phyloP scores from a whole-genome alignment of 2,329 filamentous ascomycete genomes.

The Ophiostoma sp. region DNA sequence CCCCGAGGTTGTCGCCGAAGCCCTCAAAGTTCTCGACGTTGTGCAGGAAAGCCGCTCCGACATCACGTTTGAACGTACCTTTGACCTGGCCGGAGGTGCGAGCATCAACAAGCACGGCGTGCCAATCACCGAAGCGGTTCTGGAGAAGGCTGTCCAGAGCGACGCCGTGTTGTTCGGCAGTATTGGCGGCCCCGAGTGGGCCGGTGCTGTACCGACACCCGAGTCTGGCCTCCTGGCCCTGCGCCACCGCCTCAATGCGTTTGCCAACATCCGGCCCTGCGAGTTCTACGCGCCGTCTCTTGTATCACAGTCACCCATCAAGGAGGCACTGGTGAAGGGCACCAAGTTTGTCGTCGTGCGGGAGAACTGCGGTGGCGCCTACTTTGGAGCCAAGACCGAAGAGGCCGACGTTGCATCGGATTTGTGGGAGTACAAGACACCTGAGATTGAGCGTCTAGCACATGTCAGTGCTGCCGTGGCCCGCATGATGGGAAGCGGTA shows the following conservation, averaged over 20 bases:
- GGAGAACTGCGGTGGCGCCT: slow-evolving; percentile 48
- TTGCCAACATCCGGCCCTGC: slow-evolving; percentile 48
- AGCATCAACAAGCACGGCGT: slow-evolving; percentile 43
- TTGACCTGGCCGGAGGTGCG: slow-evolving; percentile 32
- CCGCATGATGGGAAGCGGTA: slow-evolving; percentile 30
- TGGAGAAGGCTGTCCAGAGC: slow-evolving; percentile 37
- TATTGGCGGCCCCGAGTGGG: slow-evolving; percentile 46
- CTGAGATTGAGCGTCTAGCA: slow-evolving; percentile 44
- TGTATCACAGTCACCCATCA: slow-evolving; percentile 37
- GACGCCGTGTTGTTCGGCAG: slow-evolving; percentile 45
- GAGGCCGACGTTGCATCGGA: slow-evolving; percentile 41
- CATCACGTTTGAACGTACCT: slow-evolving; percentile 30
- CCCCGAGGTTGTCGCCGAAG: slow-evolving; percentile 43
- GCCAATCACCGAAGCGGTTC: slow-evolving; percentile 40
- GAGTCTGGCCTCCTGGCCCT: slow-evolving; percentile 42
- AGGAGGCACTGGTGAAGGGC: slow-evolving; percentile 40
- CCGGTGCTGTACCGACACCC: slow-evolving; percentile 37
- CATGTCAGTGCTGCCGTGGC: slow-evolving; percentile 44
- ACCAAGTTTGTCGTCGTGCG: slow-evolving; percentile 46
- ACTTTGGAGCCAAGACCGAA: slow-evolving; percentile 45
- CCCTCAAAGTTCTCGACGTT: slow-evolving; percentile 42
- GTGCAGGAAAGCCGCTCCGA: slow-evolving; percentile 33
- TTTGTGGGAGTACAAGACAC: slow-evolving; percentile 42
- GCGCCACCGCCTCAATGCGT: slow-evolving; percentile 40
- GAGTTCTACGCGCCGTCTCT: slow-evolving; percentile 41